Evolutionary conservation across 2,329 filamentous ascomycete genomes (phyloP).

Genomic region (Tolypocladium nubicola): DNA sequence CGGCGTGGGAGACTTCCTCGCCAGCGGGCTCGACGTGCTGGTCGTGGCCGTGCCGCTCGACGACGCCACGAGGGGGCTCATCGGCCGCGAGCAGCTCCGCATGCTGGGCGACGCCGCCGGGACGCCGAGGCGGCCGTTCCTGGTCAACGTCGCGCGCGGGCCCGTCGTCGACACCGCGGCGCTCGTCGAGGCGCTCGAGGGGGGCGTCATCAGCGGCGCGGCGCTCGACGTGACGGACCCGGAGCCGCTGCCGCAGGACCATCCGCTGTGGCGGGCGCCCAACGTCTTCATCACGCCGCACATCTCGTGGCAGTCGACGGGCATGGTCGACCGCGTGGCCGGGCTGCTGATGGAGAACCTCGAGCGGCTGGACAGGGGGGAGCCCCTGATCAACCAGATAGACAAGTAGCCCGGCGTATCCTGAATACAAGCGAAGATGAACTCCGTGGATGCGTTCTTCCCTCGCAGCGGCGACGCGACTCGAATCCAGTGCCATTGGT

Average conservation of each 20-base stretch:
- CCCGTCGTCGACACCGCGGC: slow-evolving; percentile 31
- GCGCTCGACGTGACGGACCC: slow-evolving; percentile 64
- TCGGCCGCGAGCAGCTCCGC: slow-evolving; percentile 33
- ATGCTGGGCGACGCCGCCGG: slow-evolving; percentile 15
- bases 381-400: slow-evolving; percentile 12
- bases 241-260: slow-evolving; percentile 54
- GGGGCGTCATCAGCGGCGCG: slow-evolving; percentile 37
- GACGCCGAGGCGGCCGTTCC: slow-evolving; percentile 26
- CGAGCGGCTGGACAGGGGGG: slow-evolving; percentile 13
- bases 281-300: slow-evolving; percentile 49
- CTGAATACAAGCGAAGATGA: too few species aligned
- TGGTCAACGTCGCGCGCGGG: slow-evolving; percentile 57
- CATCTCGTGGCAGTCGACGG: slow-evolving; percentile 21
- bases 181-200: slow-evolving; percentile 43
- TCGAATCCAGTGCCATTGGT: neutral
- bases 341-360: slow-evolving; percentile 18
- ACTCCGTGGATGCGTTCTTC: neutral
- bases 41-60: slow-evolving; percentile 31
- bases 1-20: slow-evolving; percentile 29
- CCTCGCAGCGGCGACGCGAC: too few species aligned
- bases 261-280: slow-evolving; percentile 52
- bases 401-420: neutral
- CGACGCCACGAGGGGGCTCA: slow-evolving; percentile 22
- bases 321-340: slow-evolving; percentile 13
- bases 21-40: slow-evolving; percentile 30